Percentiles rank a stretch among this genome's conserved stretches.
Conservation (phyloP, 169 alveolate species). For the Plasmodium coatneyi region DNA sequence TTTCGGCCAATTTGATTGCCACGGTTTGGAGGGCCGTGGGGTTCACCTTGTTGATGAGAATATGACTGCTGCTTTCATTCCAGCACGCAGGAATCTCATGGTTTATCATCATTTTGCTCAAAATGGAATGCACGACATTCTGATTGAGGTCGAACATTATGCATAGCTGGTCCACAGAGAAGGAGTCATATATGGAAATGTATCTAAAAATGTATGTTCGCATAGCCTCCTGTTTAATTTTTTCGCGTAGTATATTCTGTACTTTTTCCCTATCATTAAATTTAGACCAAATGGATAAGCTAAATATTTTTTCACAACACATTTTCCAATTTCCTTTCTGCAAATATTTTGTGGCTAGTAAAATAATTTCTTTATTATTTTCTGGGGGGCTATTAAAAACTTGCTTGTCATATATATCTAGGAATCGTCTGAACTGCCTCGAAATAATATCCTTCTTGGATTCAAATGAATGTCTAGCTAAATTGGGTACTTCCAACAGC, state of each 20-base stretch:
- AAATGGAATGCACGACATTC: conserved; percentile 88
- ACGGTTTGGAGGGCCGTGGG: conserved; percentile 91
- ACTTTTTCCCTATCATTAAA: conserved; percentile 89
- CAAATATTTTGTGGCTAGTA: conserved; percentile 93
- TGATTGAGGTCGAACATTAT: conserved; percentile 88
- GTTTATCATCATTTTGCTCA: conserved; percentile 92
- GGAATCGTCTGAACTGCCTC: conserved; percentile 93
- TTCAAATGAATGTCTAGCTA: conserved; percentile 87
- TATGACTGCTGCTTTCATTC: conserved; percentile 92
- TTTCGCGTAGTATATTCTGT: conserved; percentile 86
- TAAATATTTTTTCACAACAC: conserved; percentile 88
- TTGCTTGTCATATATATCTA: conserved; percentile 94
- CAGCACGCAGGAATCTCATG: conserved; percentile 92
- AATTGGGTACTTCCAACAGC: conserved; percentile 92
- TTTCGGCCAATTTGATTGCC: conserved; percentile 88
- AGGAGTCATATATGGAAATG: conserved; percentile 88
- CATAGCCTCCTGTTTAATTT: conserved; percentile 94
- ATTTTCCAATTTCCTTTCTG: conserved; percentile 95
- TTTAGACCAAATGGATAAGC: conserved; percentile 89
- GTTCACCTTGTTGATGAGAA: conserved; percentile 90
- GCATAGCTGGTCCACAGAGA: conserved; percentile 88
- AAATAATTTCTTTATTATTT: conserved; percentile 92
- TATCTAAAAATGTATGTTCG: conserved; percentile 93
- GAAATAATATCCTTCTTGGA: conserved; percentile 82
- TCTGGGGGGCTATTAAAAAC: conserved; percentile 97